A percentile compares a stretch with the other conserved stretches of the same genome.
phyloP scores from a whole-genome alignment of 805 yeast genomes.

The Metschnikowia drakensbergensis region DNA sequence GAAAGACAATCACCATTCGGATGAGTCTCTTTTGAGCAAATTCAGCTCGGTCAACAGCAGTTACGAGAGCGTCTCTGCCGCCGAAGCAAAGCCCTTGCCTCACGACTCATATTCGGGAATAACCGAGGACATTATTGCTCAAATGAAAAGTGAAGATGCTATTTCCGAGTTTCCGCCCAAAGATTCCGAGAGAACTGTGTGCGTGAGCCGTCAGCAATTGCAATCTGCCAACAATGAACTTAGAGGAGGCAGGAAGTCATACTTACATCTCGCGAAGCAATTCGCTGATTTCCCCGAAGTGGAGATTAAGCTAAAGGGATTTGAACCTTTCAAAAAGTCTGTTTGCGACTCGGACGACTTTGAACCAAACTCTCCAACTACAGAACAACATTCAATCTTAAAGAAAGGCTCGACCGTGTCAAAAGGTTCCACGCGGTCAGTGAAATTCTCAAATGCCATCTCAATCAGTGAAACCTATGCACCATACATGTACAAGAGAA shows the following conservation, averaged over 20 bases:
- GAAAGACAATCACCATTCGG: constrained; percentile 24
- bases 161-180: constrained; percentile 5
- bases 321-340: constrained; percentile 23
- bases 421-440: constrained; percentile 17
- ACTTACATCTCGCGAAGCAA: constrained; percentile 34
- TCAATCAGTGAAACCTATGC: constrained; percentile 52
- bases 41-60: constrained; percentile 4
- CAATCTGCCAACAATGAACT: constrained; percentile 7
- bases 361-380: neutral
- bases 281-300: constrained; percentile 32
- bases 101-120: neutral
- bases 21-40: constrained; percentile 14
- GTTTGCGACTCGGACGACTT: neutral
- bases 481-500: constrained; percentile 50
- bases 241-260: constrained; percentile 6
- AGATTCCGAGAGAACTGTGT: constrained; percentile 1
- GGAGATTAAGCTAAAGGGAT: constrained; percentile 28
- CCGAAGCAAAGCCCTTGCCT: neutral
- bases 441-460: constrained; percentile 44
- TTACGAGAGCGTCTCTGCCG: neutral
- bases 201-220: constrained; percentile 3
- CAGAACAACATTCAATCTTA: constrained; percentile 16
- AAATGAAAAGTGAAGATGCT: neutral
- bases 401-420: constrained; percentile 1
- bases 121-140: neutral